Base-by-base conservation (phyloP, 2,329 filamentous ascomycete species). In the Claviceps spartinae region DNA sequence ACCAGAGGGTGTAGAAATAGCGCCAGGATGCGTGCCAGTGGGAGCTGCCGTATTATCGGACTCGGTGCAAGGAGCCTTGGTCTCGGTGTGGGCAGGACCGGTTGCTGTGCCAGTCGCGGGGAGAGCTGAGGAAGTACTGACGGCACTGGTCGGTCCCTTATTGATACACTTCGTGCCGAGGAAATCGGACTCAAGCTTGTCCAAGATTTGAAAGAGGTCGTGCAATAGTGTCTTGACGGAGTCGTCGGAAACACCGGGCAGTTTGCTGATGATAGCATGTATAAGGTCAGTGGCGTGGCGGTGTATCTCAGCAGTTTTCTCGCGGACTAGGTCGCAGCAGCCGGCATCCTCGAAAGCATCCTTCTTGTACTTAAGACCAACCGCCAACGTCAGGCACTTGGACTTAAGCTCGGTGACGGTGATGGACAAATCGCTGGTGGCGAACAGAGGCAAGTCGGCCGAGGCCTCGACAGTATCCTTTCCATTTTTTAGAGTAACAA, bases 281-380 rank as follows among this genome's bases (percentile, higher is more conserved):
- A 51, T 51, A 44, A 55, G 48, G 16, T 30, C 38, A 5, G 26
- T 46, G 44, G 18, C 18, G 48, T 48, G 16, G 22, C 9, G 14
- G 40, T 43, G 44, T 40, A 55, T 53, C 13, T 50, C 48, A 2
- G 26, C 30, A 20, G 44, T 50, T 2, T 50, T 37, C 41, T 45
- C 9, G 45, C 36, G 48, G 11, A 53, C 34, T 18, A 48, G 5
- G n/a, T 26, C 9, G 34, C 53, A 51, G 14, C 20, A 37, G 42
- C 47, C 48, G 48, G 40, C 48, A 16, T 49, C 45, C 26, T 53
- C 20, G 30, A 55, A 26, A 13, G 44, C 6, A 13, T 8, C 2
- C 44, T 51, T 55, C 44, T 50, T 52, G 44, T 40, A 41, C 38
- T 48, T 53, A 22, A 51, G 44, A 20, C 51, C 22, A 16, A 14